Percentiles rank a stretch among this genome's conserved stretches.
These are phyloP conservation scores for Grifola frondosa DNA, from an alignment of 1,284 basidiomycete genomes.

Conservation along the genomic window DNA sequence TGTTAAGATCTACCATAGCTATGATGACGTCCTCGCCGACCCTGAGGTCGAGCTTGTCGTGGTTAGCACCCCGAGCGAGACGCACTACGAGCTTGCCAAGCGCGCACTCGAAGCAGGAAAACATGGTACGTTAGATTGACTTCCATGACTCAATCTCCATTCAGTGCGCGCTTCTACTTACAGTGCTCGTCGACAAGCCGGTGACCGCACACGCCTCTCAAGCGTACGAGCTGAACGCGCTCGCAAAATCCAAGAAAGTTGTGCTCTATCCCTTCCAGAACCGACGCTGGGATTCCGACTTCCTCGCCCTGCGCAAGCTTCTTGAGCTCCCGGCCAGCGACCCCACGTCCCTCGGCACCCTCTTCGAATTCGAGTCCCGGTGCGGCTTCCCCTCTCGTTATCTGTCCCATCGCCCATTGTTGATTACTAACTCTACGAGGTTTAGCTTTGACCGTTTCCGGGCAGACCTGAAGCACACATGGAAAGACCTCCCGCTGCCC, in stretches of 20 bases:
- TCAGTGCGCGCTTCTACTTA: neutral
- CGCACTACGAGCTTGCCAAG: slow-evolving; percentile 74
- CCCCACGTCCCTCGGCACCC: slow-evolving; percentile 55
- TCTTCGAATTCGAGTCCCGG: slow-evolving; percentile 79
- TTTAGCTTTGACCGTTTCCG: slow-evolving; percentile 78
- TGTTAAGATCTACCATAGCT: slow-evolving; percentile 52
- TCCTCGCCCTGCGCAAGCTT: slow-evolving; percentile 70
- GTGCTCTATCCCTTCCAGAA: slow-evolving; percentile 82
- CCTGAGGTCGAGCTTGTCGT: slow-evolving; percentile 66
- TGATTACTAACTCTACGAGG: slow-evolving; percentile 4
- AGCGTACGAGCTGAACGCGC: slow-evolving; percentile 63
- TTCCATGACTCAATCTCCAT: neutral
- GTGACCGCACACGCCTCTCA: slow-evolving; percentile 67
- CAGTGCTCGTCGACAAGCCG: slow-evolving; percentile 84
- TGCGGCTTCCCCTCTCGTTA: slow-evolving; percentile 33
- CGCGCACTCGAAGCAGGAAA: slow-evolving; percentile 70
- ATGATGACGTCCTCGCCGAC: slow-evolving; percentile 60
- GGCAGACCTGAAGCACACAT: slow-evolving; percentile 61
- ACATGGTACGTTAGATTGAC: slow-evolving; percentile 53
- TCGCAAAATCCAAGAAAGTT: slow-evolving; percentile 66
- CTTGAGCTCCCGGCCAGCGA: slow-evolving; percentile 53
- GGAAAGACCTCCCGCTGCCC: slow-evolving; percentile 63
- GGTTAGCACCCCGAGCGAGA: slow-evolving; percentile 77
- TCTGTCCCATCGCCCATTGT: neutral
- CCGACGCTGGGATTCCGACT: slow-evolving; percentile 82